These are phyloP conservation scores for Penicillium angulare DNA, from an alignment of 495 filamentous ascomycete species.

Conservation along the genomic window DNA sequence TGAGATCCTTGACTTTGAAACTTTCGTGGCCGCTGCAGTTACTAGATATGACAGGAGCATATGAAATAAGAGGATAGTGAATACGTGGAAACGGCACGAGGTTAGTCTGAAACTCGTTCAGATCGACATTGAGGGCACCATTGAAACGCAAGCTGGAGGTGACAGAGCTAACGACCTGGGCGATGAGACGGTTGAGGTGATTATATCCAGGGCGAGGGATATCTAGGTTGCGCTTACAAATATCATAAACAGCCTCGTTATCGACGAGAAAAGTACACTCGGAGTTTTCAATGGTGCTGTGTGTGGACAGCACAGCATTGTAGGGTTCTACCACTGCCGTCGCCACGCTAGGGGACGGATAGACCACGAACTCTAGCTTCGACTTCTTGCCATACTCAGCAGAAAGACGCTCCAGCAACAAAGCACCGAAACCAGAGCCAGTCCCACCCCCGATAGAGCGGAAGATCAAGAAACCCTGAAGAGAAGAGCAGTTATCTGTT, in stretches of 20 bases:
- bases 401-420: slow-evolving; percentile 80
- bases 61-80: slow-evolving; percentile 85
- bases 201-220: slow-evolving; percentile 82
- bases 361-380: slow-evolving; percentile 88
- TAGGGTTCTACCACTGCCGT: slow-evolving; percentile 93
- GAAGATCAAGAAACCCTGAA: slow-evolving; percentile 90
- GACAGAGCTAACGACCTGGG: slow-evolving; percentile 87
- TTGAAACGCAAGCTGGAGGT: slow-evolving; percentile 87
- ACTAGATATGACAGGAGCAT: slow-evolving; percentile 79
- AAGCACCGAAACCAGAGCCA: slow-evolving; percentile 83
- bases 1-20: slow-evolving; percentile 83
- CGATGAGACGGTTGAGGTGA: slow-evolving; percentile 85
- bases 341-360: slow-evolving; percentile 79
- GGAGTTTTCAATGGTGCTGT: slow-evolving; percentile 89
- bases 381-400: slow-evolving; percentile 91
- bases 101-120: slow-evolving; percentile 94
- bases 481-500: slow-evolving; percentile 81
- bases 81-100: slow-evolving; percentile 90
- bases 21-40: slow-evolving; percentile 84
- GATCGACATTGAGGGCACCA: slow-evolving; percentile 83
- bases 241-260: slow-evolving; percentile 89
- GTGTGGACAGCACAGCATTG: slow-evolving; percentile 85
- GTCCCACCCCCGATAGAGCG: slow-evolving; percentile 91
- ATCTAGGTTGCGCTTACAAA: slow-evolving; percentile 83
- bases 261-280: slow-evolving; percentile 91